Percentiles rank a stretch among this genome's conserved stretches.
These are phyloP conservation scores for Capsicum chinense DNA, from an alignment of 257 asterid genomes.

Conservation along the genomic window DNA sequence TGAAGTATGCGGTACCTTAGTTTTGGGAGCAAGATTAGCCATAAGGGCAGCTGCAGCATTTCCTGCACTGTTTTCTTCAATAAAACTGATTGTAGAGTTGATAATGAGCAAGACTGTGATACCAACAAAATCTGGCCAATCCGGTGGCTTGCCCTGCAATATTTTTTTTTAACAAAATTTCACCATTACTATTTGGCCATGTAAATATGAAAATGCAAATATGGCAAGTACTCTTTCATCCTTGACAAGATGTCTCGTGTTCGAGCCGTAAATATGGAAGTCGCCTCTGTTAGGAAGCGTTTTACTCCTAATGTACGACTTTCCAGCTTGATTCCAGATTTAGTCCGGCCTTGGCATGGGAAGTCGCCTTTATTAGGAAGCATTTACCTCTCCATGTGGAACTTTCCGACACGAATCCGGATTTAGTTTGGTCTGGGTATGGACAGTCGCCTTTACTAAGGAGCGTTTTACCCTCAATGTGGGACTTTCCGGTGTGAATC, in stretches of 20 bases:
- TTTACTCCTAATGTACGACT: not conserved
- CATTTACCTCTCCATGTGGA: not conserved
- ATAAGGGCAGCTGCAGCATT: conserved; percentile 93
- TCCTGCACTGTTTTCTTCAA: conserved; percentile 85
- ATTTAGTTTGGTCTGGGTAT: too few species aligned
- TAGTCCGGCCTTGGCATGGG: not conserved
- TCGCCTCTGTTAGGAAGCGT: not conserved
- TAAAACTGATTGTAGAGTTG: conserved; percentile 84
- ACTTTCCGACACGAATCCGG: not conserved
- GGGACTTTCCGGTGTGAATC: not conserved
- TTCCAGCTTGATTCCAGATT: not conserved
- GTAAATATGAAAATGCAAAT: not conserved
- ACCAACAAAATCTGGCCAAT: conserved; percentile 85
- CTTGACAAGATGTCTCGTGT: not conserved
- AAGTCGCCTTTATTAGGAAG: not conserved
- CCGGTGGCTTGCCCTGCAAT: conserved; percentile 71
- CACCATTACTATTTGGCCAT: not conserved
- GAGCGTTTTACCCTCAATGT: not conserved
- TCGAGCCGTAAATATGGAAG: not conserved
- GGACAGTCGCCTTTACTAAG: not conserved
- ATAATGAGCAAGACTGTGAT: conserved; percentile 65
- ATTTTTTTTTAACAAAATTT: not conserved
- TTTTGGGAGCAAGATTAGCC: conserved; percentile 95
- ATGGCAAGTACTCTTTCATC: not conserved
- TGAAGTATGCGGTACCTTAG: conserved; percentile 52